Base-by-base conservation (phyloP, 2,329 filamentous ascomycete species). In the Monosporascus ibericus region DNA sequence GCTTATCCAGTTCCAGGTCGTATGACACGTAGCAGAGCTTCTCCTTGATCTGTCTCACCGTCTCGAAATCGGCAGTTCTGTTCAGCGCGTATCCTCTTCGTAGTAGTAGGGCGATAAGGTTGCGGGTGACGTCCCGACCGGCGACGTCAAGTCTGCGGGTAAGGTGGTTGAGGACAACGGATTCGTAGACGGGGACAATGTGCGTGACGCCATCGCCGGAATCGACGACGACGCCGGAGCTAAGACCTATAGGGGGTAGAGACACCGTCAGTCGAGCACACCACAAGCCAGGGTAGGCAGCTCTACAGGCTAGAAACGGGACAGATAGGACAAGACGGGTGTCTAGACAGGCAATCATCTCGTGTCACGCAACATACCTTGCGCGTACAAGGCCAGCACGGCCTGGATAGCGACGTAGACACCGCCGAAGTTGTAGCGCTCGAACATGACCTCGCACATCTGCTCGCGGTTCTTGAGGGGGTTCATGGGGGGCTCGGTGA, bases 11-110 rank as follows among this genome's bases (percentile, higher is more conserved):
- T 72, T 95, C 91, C 52, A 99, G 82, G 71, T 99, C 94, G 77
- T 97, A 99, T 14, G 92, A 96, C 52, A 99, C 92, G 71, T 99
- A 99, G 80, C 94, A 97, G 49, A 99, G 87, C 80, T 99, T 99
- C 80, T 99, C 94, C 77, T 99, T 99, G 78, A 99, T 97, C 72
- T 97, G 92, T 57, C 94, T 88, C 52, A 99, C 94, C 4, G 94
- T 99, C 74, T 99, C 94, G 72, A 99, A 99, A 71, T 99, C 94
- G 68, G 94, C 94, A 14, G 94, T 99, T 70, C 94, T 85, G 82
- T 99, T 99, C 57, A 99, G 84, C 37, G 94, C 91, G 72, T 99
- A 99, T 44, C 94, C 94, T 62, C 94, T 85, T 66, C 94, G 90
- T 53, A 96, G 82, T 20, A 99, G 86, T 48, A 99, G 86, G 48